A percentile compares a stretch with the other conserved stretches of the same genome.
Conservation (phyloP, 2,329 filamentous ascomycete species). For the Aspergillus fumigatiaffinis region DNA sequence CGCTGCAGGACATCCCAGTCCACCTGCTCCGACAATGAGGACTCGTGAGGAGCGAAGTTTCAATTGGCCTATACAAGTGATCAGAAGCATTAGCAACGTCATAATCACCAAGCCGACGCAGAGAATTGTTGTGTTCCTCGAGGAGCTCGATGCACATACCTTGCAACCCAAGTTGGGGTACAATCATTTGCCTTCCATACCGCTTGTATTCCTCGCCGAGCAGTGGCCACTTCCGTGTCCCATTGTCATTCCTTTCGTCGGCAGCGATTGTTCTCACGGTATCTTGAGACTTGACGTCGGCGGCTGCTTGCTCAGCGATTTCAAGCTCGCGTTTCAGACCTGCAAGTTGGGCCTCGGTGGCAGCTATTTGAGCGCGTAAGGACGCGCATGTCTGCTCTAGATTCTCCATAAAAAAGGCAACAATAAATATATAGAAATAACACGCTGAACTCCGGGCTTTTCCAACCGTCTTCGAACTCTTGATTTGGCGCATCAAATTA, state of each 20-base stretch:
- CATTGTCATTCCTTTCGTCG: not conserved
- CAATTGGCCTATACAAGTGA: constrained; percentile 61
- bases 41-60: constrained; percentile 66
- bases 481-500: not conserved
- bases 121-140: not conserved
- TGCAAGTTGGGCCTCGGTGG: constrained; percentile 34
- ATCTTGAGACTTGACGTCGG: constrained; percentile 9
- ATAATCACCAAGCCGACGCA: not conserved
- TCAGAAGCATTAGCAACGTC: constrained; percentile 4
- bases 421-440: not conserved
- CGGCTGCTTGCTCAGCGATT: constrained; percentile 25
- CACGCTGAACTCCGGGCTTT: not conserved
- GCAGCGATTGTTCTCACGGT: not conserved
- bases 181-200: constrained; percentile 87
- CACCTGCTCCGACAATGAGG: constrained; percentile 81
- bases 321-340: constrained; percentile 34
- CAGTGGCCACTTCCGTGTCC: constrained; percentile 61
- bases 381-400: constrained; percentile 28
- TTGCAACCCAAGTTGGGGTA: constrained; percentile 73
- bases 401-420: constrained; percentile 11
- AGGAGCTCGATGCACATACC: constrained; percentile 45
- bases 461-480: not conserved
- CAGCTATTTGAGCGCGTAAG: constrained; percentile 34
- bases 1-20: constrained; percentile 85
- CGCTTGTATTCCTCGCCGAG: constrained; percentile 70